These are phyloP conservation scores for Crataegus laevigata DNA, from an alignment of 306 rosid species.

Conservation along the genomic window DNA sequence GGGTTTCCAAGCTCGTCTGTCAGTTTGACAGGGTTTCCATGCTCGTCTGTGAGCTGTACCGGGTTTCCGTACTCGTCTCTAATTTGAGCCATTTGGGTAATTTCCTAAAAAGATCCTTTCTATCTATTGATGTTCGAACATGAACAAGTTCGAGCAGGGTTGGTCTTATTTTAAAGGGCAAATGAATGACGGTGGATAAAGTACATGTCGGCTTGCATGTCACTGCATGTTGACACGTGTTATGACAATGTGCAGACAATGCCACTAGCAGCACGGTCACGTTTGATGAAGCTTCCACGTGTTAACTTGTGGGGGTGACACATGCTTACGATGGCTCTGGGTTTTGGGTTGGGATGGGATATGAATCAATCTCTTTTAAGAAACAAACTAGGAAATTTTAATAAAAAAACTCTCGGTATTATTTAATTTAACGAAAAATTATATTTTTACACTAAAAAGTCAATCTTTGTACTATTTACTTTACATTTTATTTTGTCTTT, in stretches of 20 bases:
- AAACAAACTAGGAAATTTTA: background rate
- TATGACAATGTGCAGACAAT: background rate
- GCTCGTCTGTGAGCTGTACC: conserved; percentile 48
- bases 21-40: conserved; percentile 54
- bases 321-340: background rate
- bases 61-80: conserved; percentile 61
- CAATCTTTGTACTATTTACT: no score
- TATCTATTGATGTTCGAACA: background rate
- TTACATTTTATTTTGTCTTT: no score
- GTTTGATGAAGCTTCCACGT: background rate
- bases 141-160: background rate
- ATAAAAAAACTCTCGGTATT: no score
- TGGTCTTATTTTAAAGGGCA: background rate
- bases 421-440: no score
- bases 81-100: conserved; percentile 45
- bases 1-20: conserved; percentile 69
- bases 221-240: conserved; percentile 20
- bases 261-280: conserved; percentile 27
- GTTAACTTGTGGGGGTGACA: background rate
- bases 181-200: conserved; percentile 26
- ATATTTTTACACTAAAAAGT: no score
- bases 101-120: background rate
- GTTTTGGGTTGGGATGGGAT: background rate
- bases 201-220: conserved; percentile 22
- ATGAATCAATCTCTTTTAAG: background rate